Conservation (phyloP, 176 grass and related monocot genomes). For the Miscanthus lutarioriparius region DNA sequence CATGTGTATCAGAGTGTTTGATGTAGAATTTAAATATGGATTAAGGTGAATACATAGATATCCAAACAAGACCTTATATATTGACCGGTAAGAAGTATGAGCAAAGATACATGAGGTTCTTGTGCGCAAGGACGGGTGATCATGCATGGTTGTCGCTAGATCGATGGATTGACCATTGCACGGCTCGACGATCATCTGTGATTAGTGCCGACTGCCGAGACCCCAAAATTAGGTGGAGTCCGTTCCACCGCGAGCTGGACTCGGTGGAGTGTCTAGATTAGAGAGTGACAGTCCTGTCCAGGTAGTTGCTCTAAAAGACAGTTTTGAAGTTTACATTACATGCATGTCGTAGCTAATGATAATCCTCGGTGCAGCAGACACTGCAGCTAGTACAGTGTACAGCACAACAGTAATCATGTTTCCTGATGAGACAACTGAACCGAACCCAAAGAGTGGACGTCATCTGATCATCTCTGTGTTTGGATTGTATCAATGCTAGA, state of each 20-base stretch:
- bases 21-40: too few relatives aligned
- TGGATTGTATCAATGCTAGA: neutral
- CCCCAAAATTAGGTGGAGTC: neutral
- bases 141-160: neutral
- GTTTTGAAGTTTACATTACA: too few relatives aligned
- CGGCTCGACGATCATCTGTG: neutral
- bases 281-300: neutral
- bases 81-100: too few relatives aligned
- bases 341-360: too few relatives aligned
- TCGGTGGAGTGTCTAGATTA: neutral
- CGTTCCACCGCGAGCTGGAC: neutral
- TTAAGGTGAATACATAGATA: too few relatives aligned
- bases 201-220: neutral
- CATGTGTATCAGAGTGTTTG: too few relatives aligned
- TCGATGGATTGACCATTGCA: neutral
- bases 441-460: neutral
- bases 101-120: too few relatives aligned
- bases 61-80: too few relatives aligned
- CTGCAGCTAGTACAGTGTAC: too few relatives aligned
- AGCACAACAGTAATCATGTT: neutral
- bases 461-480: neutral
- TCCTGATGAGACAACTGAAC: neutral
- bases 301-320: too few relatives aligned
- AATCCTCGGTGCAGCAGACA: neutral
- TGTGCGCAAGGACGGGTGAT: too few relatives aligned